Base-by-base conservation (phyloP, 139 green algal genomes). In the Yamagishiella unicocca region DNA sequence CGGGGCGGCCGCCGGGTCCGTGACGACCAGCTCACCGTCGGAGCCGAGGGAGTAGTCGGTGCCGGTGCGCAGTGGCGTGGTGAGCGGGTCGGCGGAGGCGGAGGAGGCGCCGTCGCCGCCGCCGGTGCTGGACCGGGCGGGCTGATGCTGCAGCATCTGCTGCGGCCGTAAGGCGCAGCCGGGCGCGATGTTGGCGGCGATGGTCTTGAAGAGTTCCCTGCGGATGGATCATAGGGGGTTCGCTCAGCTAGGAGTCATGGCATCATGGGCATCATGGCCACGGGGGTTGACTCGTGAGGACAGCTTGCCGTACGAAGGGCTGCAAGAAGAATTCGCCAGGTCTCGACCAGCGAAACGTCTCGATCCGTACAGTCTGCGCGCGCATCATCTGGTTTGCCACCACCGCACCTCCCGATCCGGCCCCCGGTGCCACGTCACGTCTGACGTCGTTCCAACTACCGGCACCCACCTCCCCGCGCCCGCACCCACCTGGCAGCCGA, bases 151-250 rank as follows among this genome's bases (percentile, higher is more conserved):
- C 2, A 37, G n/a, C n/a, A n/a, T n/a, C n/a, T 87, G n/a, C 38
- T 21, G 22, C 14, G 72, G 42, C 12, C 66, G 83, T 53, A 80
- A 64, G 40, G 83, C 37, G 58, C 61, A 73, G 40, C 91, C 91
- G n/a, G 91, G 91, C 6, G 91, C 53, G 31, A 92, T 75, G 83
- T 92, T 94, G 53, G 91, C 67, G 25, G 87, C 81, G 27, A 90
- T 90, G 33, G 35, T 58, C 35, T 71, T 75, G 82, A 94, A 92
- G 22, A 94, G 77, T 45, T 77, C 70, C 71, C 83, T 88, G 81
- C 35, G 45, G 64, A n/a, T n/a, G n/a, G n/a, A n/a, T n/a, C n/a
- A n/a, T n/a, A n/a, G n/a, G n/a, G n/a, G n/a, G n/a, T n/a, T n/a
- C n/a, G n/a, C n/a, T n/a, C n/a, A n/a, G n/a, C n/a, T n/a, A n/a